Conservation (phyloP, 768 basidiomycete genomes). For the Collybia sordida region DNA sequence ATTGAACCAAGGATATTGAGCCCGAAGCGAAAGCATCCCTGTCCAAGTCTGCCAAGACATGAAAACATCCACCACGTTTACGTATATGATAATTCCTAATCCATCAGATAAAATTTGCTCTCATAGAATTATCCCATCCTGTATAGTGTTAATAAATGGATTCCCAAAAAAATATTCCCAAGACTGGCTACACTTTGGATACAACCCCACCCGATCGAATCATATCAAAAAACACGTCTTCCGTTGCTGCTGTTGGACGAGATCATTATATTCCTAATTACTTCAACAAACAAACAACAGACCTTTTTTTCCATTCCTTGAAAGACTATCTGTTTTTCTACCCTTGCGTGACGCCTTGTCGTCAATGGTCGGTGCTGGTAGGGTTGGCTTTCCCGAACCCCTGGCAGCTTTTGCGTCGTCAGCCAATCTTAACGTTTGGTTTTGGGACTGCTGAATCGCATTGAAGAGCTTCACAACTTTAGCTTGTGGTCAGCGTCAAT, state of each 20-base stretch:
- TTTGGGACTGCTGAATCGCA: slow-evolving; percentile 80
- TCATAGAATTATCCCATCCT: too few relatives aligned
- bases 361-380: slow-evolving; percentile 63
- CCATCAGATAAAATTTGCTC: too few relatives aligned
- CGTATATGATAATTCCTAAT: too few relatives aligned
- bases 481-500: too few relatives aligned
- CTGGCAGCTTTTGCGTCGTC: slow-evolving; percentile 60
- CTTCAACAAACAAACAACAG: slow-evolving; percentile 15
- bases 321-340: slow-evolving; percentile 52
- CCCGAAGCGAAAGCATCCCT: too few relatives aligned
- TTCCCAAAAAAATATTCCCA: too few relatives aligned
- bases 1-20: too few relatives aligned
- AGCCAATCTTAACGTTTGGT: slow-evolving; percentile 46
- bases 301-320: slow-evolving; percentile 62
- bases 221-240: slow-evolving; percentile 80
- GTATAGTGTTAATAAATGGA: too few relatives aligned
- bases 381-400: slow-evolving; percentile 71
- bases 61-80: too few relatives aligned
- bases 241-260: slow-evolving; percentile 51
- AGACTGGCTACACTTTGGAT: slow-evolving; percentile 51
- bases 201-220: slow-evolving; percentile 81
- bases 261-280: slow-evolving; percentile 8
- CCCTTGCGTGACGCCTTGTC: slow-evolving; percentile 44
- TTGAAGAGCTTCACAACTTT: slow-evolving; percentile 87
- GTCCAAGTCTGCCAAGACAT: too few relatives aligned